phyloP scores from a whole-genome alignment of 2,329 filamentous ascomycete species.

The Ceratocystis eucalypticola region DNA sequence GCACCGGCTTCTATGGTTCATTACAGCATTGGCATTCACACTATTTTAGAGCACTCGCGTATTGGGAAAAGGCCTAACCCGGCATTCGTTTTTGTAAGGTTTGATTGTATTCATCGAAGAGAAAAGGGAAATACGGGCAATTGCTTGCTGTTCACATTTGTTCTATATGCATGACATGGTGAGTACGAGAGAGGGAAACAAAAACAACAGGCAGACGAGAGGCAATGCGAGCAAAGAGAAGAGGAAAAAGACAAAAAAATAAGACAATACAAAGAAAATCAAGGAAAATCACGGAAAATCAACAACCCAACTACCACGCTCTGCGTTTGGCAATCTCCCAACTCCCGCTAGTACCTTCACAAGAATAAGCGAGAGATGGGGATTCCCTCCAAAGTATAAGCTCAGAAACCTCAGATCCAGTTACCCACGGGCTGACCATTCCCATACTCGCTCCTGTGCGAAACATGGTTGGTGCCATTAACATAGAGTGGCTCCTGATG shows the following conservation, averaged over 20 bases:
- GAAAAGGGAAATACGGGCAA: not conserved
- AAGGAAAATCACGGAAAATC: not conserved
- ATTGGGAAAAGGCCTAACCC: no score
- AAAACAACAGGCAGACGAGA: not conserved
- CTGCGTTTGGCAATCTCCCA: no score
- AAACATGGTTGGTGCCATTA: conserved; percentile 10
- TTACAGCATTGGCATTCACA: conserved; percentile 9
- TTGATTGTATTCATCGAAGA: no score
- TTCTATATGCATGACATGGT: not conserved
- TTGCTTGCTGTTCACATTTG: not conserved
- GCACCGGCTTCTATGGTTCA: not conserved
- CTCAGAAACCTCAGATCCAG: not conserved
- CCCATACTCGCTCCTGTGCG: not conserved
- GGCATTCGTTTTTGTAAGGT: no score
- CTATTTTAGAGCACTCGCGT: no score
- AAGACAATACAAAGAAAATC: not conserved
- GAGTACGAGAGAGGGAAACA: not conserved
- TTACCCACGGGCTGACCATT: not conserved
- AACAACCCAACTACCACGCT: no score
- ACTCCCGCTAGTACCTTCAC: no score
- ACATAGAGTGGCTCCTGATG: not conserved
- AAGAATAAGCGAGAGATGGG: no score
- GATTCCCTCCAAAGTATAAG: no score
- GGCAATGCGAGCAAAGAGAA: not conserved
- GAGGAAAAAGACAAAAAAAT: not conserved